Evolutionary conservation across 2,329 filamentous ascomycete genomes (phyloP).

Genomic region (Curvularia eragrostidis): DNA sequence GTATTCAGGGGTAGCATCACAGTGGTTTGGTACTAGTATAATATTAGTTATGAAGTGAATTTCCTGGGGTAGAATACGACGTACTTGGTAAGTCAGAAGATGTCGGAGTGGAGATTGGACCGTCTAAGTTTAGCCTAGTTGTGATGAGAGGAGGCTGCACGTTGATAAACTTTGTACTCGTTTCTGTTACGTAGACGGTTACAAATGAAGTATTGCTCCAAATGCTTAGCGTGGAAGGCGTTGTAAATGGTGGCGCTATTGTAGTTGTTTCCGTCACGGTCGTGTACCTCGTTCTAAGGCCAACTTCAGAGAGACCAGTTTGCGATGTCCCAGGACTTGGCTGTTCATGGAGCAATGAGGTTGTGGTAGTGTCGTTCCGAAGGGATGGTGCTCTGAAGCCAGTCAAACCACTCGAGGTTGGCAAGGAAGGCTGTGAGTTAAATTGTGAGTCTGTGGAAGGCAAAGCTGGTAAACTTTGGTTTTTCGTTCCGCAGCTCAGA

Average conservation of each 20-base stretch:
- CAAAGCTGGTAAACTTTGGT: not conserved
- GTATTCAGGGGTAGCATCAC: not conserved
- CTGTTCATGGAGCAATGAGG: not conserved
- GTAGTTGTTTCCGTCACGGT: conserved; percentile 1
- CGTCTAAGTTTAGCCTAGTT: not conserved
- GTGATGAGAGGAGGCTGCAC: not conserved
- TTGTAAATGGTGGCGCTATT: conserved; percentile 4
- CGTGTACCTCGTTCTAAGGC: conserved; percentile 10
- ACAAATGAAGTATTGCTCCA: not conserved
- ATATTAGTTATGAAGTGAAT: not conserved
- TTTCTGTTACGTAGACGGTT: conserved; percentile 5
- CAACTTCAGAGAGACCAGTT: not conserved
- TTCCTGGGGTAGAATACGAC: not conserved
- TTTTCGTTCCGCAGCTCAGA: conserved; percentile 25
- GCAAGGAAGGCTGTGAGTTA: not conserved
- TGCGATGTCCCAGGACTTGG: not conserved
- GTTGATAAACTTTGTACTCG: not conserved
- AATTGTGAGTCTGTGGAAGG: conserved; percentile 2
- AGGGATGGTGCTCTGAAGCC: not conserved
- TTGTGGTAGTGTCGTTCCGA: not conserved
- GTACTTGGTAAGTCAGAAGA: not conserved
- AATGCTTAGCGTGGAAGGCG: not conserved
- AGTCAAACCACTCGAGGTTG: not conserved
- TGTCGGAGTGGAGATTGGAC: not conserved
- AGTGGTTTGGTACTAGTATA: not conserved